Percentiles rank a stretch among this genome's conserved stretches.
These are phyloP conservation scores for Pharus latifolius DNA, from an alignment of 176 grass and related monocot genomes.

Conservation along the genomic window DNA sequence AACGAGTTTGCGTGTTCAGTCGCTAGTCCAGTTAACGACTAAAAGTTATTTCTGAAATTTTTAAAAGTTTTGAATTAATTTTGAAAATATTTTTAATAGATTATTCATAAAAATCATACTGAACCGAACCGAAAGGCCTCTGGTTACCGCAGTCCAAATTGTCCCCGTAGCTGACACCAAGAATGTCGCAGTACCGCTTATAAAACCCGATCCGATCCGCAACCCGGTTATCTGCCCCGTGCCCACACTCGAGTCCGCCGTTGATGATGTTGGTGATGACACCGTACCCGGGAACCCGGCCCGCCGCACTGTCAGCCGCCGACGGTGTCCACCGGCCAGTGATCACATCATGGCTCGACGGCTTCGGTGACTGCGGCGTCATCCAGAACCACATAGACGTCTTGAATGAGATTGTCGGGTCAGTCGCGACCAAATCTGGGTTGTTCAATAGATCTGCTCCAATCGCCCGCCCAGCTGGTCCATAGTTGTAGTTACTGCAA, in stretches of 20 bases:
- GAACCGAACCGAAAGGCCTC: not conserved
- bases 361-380: slow-evolving; percentile 31
- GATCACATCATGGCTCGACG: slow-evolving; percentile 43
- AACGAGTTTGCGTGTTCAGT: too few relatives aligned
- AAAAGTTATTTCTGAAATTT: too few relatives aligned
- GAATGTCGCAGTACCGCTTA: slow-evolving; percentile 38
- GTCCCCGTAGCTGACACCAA: slow-evolving; percentile 20
- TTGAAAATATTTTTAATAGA: too few relatives aligned
- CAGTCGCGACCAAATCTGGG: slow-evolving; percentile 21
- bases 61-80: too few relatives aligned
- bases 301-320: not conserved
- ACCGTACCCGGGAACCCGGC: slow-evolving; percentile 30
- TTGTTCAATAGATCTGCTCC: slow-evolving; percentile 7
- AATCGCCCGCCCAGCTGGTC: slow-evolving; percentile 25
- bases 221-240: not conserved
- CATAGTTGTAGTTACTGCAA: slow-evolving; percentile 56
- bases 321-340: slow-evolving; percentile 28
- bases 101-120: too few relatives aligned
- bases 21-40: too few relatives aligned
- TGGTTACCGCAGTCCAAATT: slow-evolving; percentile 22
- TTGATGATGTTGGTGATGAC: slow-evolving; percentile 65
- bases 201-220: slow-evolving; percentile 12
- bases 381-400: slow-evolving; percentile 43
- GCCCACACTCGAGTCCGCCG: slow-evolving; percentile 40
- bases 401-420: slow-evolving; percentile 25